Conservation (phyloP, 2,329 filamentous ascomycete genomes). For the Erysiphe pisi region DNA sequence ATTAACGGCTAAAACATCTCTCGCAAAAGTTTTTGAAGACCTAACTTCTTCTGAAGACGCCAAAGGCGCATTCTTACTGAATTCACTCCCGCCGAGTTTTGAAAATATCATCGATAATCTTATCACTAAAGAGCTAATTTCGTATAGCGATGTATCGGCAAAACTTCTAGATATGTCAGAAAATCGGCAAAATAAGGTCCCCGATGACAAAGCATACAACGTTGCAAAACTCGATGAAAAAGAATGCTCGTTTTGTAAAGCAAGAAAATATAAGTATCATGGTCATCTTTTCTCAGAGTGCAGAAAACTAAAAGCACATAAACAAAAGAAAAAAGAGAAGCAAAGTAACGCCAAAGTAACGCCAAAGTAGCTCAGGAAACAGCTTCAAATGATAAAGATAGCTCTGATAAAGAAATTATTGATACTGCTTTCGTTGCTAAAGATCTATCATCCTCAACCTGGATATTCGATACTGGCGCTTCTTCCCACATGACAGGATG, state of each 20-base stretch:
- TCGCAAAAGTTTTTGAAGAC: neutral
- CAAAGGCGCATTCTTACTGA: neutral
- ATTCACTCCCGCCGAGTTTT: neutral
- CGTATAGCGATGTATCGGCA: neutral
- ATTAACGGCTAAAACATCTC: neutral
- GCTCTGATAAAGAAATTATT: neutral
- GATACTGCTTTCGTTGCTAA: neutral
- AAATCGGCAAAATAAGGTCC: neutral
- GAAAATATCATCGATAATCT: conserved; percentile 18
- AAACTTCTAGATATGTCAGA: conserved; percentile 6
- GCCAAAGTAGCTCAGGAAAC: neutral
- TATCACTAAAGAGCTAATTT: neutral
- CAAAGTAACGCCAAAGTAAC: neutral
- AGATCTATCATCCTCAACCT: neutral
- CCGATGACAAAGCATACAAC: neutral
- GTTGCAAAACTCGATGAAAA: neutral
- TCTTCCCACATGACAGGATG: conserved; percentile 21
- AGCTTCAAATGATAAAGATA: neutral
- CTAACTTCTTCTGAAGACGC: conserved; percentile 18
- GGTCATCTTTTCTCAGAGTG: neutral
- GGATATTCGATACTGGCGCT: conserved; percentile 26
- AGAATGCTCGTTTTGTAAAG: conserved; percentile 23
- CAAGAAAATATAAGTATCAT: neutral
- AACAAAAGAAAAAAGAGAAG: conserved; percentile 18
- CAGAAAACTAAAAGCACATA: neutral